Evolutionary conservation across 2,329 filamentous ascomycete genomes (phyloP).

Genomic region (Alternaria brassicicola): DNA sequence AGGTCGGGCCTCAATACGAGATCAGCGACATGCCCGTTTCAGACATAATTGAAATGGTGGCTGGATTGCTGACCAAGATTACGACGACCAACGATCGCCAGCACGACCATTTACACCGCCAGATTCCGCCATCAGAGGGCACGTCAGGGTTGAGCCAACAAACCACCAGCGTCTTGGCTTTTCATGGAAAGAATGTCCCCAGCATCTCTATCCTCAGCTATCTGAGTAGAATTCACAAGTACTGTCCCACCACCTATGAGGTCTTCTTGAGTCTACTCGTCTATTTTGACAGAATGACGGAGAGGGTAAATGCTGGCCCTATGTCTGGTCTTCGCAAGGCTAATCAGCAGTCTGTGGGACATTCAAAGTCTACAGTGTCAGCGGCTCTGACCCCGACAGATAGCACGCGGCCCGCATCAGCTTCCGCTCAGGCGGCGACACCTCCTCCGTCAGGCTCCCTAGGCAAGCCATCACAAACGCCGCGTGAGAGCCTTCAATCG

Average conservation of each 20-base stretch:
- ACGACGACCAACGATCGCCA: slow-evolving; percentile 95
- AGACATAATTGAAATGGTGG: slow-evolving; percentile 99
- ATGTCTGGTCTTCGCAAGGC: slow-evolving; percentile 66
- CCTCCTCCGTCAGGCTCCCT: slow-evolving; percentile 58
- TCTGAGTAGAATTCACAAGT: slow-evolving; percentile 94
- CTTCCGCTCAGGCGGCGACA: slow-evolving; percentile 53
- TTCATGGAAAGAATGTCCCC: slow-evolving; percentile 97
- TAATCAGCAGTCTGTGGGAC: slow-evolving; percentile 56
- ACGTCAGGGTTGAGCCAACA: slow-evolving; percentile 65
- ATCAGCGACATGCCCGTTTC: slow-evolving; percentile 97
- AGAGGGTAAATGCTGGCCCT: slow-evolving; percentile 84
- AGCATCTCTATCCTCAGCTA: slow-evolving; percentile 98
- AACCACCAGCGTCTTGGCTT: slow-evolving; percentile 81
- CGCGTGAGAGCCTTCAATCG: slow-evolving; percentile 37
- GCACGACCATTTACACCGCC: slow-evolving; percentile 86
- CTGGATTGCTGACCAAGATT: slow-evolving; percentile 93
- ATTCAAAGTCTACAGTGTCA: slow-evolving; percentile 38
- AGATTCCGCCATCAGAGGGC: slow-evolving; percentile 66
- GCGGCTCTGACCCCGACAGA: slow-evolving; percentile 38
- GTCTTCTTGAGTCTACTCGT: slow-evolving; percentile 94
- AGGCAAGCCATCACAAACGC: slow-evolving; percentile 47
- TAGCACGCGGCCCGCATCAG: slow-evolving; percentile 29
- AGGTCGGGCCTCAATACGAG: slow-evolving; percentile 73
- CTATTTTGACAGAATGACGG: slow-evolving; percentile 99
- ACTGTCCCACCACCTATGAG: slow-evolving; percentile 97